Percentiles rank a stretch among this genome's conserved stretches.
Evolutionary conservation across 306 rosid genomes (phyloP).

Genomic region (Urtica urens): DNA sequence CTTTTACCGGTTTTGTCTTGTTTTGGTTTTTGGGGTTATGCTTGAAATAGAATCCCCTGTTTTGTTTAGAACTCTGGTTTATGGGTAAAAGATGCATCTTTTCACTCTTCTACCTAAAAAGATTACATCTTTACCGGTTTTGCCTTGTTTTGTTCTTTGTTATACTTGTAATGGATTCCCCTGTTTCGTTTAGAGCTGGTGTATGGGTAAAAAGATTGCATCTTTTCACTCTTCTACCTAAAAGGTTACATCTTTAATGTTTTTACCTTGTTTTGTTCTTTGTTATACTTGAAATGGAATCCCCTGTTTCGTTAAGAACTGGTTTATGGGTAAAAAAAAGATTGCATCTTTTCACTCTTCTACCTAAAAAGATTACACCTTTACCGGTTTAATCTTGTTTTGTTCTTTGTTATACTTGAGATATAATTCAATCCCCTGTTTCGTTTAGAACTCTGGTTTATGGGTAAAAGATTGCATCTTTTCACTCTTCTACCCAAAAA

Average conservation of each 20-base stretch:
- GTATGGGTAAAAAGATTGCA: no score
- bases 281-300: slow-evolving; percentile 3
- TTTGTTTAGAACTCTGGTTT: slow-evolving; percentile 1
- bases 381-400: slow-evolving; percentile 8
- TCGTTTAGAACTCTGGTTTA: background rate
- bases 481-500: background rate
- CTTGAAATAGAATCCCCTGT: slow-evolving; percentile 14
- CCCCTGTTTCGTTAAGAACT: slow-evolving; percentile 28
- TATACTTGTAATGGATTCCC: slow-evolving; percentile 13
- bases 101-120: background rate
- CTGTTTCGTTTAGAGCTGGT: slow-evolving; percentile 23
- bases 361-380: no score
- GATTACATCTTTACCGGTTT: background rate
- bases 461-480: no score
- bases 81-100: no score
- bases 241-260: background rate
- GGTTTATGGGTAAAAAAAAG: background rate
- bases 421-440: slow-evolving; percentile 21
- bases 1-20: slow-evolving; percentile 8
- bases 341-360: background rate
- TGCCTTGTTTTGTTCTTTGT: slow-evolving; percentile 2
- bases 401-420: slow-evolving; percentile 5
- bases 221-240: background rate
- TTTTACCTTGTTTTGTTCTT: background rate
- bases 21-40: slow-evolving; percentile 1